Evolutionary conservation across 2,329 filamentous ascomycete species (phyloP).

Genomic region (Aspergillus floridensis): DNA sequence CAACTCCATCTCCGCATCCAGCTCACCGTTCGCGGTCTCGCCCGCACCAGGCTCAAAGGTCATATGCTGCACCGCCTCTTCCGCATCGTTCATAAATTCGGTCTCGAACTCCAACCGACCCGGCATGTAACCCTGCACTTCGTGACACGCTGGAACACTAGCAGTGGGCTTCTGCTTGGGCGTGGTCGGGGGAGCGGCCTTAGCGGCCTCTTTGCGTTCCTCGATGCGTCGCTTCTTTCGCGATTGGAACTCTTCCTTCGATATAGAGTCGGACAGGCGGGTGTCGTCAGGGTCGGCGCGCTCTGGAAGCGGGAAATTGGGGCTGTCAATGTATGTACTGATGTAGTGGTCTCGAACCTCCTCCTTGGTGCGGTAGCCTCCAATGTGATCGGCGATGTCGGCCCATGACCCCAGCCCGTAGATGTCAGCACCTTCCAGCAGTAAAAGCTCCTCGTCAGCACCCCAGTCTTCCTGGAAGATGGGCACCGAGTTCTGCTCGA

Average conservation of each 20-base stretch:
- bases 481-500: constrained; percentile 96
- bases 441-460: constrained; percentile 89
- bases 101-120: constrained; percentile 96
- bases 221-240: constrained; percentile 93
- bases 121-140: constrained; percentile 98
- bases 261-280: constrained; percentile 72
- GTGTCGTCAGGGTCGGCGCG: constrained; percentile 80
- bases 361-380: constrained; percentile 88
- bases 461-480: constrained; percentile 96
- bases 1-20: constrained; percentile 94
- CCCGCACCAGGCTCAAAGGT: constrained; percentile 96
- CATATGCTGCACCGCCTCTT: constrained; percentile 98
- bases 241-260: constrained; percentile 88
- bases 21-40: constrained; percentile 79
- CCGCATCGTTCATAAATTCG: constrained; percentile 94
- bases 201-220: constrained; percentile 80
- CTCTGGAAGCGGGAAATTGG: constrained; percentile 80
- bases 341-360: constrained; percentile 95
- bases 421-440: constrained; percentile 91
- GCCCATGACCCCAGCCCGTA: constrained; percentile 97
- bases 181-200: constrained; percentile 75
- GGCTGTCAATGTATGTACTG: constrained; percentile 78
- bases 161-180: constrained; percentile 96
- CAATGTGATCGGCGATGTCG: constrained; percentile 96
- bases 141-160: constrained; percentile 92